Base-by-base conservation (phyloP, 2,329 filamentous ascomycete species). In the Alternaria gaisen region DNA sequence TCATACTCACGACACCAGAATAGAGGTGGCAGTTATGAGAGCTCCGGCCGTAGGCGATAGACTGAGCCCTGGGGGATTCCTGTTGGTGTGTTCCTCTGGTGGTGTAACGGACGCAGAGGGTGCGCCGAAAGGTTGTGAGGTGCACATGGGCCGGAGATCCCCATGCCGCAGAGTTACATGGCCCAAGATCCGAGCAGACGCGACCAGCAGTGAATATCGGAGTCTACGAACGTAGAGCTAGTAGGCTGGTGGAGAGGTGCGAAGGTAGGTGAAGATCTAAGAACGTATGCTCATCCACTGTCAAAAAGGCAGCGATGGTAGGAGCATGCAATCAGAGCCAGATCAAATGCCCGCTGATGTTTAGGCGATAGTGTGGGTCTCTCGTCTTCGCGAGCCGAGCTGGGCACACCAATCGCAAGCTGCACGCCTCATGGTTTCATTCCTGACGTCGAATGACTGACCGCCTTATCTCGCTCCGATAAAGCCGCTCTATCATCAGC, bases 391-490 rank as follows among this genome's bases (percentile, higher is more conserved):
- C 38, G 57, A 47, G 36, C 40, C 32, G 26, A 30, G 40, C 51
- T 14, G 26, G 30, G 40, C 38, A 16, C 22, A 52, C 58, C 44
- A 61, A 64, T 58, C 32, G n/a, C 32, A 40, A 50, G 52, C 47
- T 51, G 50, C 38, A 53, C 57, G 57, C 47, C 34, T 56, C 43
- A 58, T 16, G 32, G 51, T 42, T 63, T 36, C 30, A n/a, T 40
- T 46, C 28, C 32, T 40, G 40, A 34, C 41, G 50, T 54, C 26
- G 46, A 43, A 44, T 48, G 59, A 58, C 56, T 53, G 58, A 67
- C 61, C 57, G 60, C 61, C 58, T 53, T 52, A 64, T 67, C 52
- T 68, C 66, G 68, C 53, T 43, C 48, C 28, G 61, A 53, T 56
- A 59, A 34, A 52, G 56, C 38, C 18, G 50, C 32, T 36, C 47